Conservation (phyloP, 345 rosid genomes). For the Gossypium raimondii region DNA sequence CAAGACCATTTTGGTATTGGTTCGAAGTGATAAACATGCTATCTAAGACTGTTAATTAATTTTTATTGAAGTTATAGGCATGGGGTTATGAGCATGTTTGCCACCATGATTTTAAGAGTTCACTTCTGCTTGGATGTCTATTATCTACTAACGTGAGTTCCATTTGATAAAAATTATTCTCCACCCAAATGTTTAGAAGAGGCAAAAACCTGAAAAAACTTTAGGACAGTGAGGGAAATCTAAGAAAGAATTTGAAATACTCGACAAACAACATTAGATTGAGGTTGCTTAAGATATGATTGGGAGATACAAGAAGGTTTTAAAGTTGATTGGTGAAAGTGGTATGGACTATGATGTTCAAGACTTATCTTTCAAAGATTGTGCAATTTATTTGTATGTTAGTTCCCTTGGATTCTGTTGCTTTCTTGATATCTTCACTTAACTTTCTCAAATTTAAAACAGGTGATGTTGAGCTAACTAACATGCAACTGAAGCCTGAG, state of each 20-base stretch:
- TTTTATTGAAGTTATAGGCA: not conserved
- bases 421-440: constrained; percentile 1
- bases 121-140: not conserved
- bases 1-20: not conserved
- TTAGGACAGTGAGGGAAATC: not conserved
- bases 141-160: not conserved
- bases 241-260: not conserved
- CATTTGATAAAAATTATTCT: not conserved
- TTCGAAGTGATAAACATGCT: too few species aligned
- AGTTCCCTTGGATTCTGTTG: not conserved
- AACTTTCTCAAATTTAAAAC: constrained; percentile 18
- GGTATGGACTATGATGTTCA: not conserved
- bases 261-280: not conserved
- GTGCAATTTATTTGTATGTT: not conserved
- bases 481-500: constrained; percentile 98
- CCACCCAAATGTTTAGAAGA: not conserved
- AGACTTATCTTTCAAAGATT: not conserved
- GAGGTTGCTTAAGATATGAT: not conserved
- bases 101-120: not conserved
- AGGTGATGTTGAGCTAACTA: constrained; percentile 94
- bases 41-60: too few species aligned
- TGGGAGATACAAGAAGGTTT: not conserved
- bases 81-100: not conserved
- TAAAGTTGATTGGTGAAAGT: not conserved
- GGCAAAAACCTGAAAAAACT: not conserved